phyloP scores from a whole-genome alignment of 805 yeast genomes.

The Wickerhamiella galacta region DNA sequence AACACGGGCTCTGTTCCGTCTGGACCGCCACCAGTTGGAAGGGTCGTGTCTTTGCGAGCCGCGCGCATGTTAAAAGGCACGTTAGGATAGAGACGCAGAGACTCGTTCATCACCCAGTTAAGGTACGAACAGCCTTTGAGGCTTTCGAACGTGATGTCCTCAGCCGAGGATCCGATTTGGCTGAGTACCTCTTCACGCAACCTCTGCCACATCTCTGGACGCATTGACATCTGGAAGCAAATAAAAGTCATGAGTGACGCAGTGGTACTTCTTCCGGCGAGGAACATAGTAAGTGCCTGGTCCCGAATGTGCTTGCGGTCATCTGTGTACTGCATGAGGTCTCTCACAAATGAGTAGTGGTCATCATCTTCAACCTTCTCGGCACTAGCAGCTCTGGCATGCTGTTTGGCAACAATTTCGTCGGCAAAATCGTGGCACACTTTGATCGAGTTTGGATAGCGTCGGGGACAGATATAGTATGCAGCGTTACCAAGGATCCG shows the following conservation, averaged over 20 bases:
- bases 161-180: constrained; percentile 4
- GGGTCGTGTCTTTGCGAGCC: constrained; percentile 25
- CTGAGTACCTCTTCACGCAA: constrained; percentile 16
- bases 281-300: constrained; percentile 28
- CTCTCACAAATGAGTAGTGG: constrained; percentile 14
- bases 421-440: constrained; percentile 24
- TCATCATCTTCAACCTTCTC: constrained; percentile 12
- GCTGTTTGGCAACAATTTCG: constrained; percentile 23
- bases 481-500: constrained; percentile 11
- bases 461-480: constrained; percentile 8
- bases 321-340: constrained; percentile 7
- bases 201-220: constrained; percentile 10
- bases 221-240: constrained; percentile 26
- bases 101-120: constrained; percentile 27
- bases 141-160: constrained; percentile 22
- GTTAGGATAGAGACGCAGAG: constrained; percentile 29
- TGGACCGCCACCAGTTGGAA: constrained; percentile 30
- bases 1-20: constrained; percentile 22
- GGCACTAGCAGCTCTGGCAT: constrained; percentile 21
- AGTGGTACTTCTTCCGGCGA: constrained; percentile 33
- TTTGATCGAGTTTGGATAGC: constrained; percentile 19
- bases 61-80: constrained; percentile 30
- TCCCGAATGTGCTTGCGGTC: constrained; percentile 26
- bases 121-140: constrained; percentile 28
- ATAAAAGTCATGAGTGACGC: constrained; percentile 28